Evolutionary conservation across 495 filamentous ascomycete species (phyloP).

Genomic region (Talaromyces nanjingensis): DNA sequence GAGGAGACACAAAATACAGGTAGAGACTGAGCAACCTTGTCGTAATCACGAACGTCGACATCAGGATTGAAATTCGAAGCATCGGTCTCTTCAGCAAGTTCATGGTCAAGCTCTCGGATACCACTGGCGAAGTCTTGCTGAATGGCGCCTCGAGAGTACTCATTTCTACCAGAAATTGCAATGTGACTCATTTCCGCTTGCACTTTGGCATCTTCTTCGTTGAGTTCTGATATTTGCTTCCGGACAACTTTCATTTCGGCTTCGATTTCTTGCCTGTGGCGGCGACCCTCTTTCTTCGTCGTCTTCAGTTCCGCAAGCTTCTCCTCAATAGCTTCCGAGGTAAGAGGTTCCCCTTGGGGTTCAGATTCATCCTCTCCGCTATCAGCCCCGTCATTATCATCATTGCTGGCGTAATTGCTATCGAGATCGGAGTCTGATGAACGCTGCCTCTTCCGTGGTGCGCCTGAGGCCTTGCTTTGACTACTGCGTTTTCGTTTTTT

Average conservation of each 20-base stretch:
- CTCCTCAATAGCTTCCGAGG: conserved; percentile 23
- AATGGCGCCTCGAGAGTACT: conserved; percentile 43
- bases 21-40: conserved; percentile 41
- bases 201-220: conserved; percentile 25
- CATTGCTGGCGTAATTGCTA: conserved; percentile 15
- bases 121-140: conserved; percentile 51
- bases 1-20: conserved; percentile 58
- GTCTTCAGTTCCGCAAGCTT: conserved; percentile 29
- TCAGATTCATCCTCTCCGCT: conserved; percentile 11
- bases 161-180: conserved; percentile 50
- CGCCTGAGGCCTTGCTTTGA: conserved; percentile 19
- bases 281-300: conserved; percentile 29
- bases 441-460: conserved; percentile 15
- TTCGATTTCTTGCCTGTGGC: conserved; percentile 20
- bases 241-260: conserved; percentile 21
- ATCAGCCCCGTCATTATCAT: conserved; percentile 9
- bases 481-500: conserved; percentile 31
- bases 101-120: conserved; percentile 47
- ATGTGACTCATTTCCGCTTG: conserved; percentile 30
- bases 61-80: conserved; percentile 38
- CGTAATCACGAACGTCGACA: conserved; percentile 45
- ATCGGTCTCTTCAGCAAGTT: conserved; percentile 37
- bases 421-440: conserved; percentile 14
- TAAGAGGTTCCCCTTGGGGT: conserved; percentile 21
- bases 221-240: conserved; percentile 20